Evolutionary conservation across 2,329 filamentous ascomycete genomes (phyloP).

Genomic region (Penicillium italicum): DNA sequence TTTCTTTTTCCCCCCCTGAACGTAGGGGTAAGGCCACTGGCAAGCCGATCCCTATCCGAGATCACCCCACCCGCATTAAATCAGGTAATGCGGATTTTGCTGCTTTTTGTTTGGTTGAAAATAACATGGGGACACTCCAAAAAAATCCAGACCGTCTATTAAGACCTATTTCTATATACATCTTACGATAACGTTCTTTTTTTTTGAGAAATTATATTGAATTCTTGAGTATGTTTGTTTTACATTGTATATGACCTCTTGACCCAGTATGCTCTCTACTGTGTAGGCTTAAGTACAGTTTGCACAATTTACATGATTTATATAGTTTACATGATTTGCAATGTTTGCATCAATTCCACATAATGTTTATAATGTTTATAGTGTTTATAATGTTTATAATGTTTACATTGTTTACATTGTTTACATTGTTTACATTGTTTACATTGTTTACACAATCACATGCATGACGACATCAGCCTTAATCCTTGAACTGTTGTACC

Average conservation of each 20-base stretch:
- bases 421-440: background rate
- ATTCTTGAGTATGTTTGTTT: no score
- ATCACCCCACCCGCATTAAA: slow-evolving; percentile 12
- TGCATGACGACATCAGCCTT: slow-evolving; percentile 1
- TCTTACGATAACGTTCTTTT: no score
- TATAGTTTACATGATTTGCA: background rate
- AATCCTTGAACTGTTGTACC: background rate
- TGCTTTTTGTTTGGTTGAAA: slow-evolving; percentile 11
- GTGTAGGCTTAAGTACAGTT: slow-evolving; percentile 3
- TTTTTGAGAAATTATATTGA: no score
- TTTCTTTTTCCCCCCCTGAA: slow-evolving; percentile 18
- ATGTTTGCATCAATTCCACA: background rate
- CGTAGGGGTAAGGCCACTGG: slow-evolving; percentile 29
- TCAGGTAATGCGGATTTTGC: slow-evolving; percentile 8
- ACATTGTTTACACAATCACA: background rate
- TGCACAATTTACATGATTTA: background rate
- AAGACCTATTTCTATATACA: background rate
- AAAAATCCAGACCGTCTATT: background rate
- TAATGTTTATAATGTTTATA: background rate
- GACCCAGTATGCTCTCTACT: slow-evolving; percentile 1
- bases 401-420: background rate
- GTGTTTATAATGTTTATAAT: no score
- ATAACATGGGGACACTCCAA: background rate
- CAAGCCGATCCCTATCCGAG: slow-evolving; percentile 32
- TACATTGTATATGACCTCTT: background rate